Conservation (phyloP, 257 asterid species). For the Solanum clarkiae region DNA sequence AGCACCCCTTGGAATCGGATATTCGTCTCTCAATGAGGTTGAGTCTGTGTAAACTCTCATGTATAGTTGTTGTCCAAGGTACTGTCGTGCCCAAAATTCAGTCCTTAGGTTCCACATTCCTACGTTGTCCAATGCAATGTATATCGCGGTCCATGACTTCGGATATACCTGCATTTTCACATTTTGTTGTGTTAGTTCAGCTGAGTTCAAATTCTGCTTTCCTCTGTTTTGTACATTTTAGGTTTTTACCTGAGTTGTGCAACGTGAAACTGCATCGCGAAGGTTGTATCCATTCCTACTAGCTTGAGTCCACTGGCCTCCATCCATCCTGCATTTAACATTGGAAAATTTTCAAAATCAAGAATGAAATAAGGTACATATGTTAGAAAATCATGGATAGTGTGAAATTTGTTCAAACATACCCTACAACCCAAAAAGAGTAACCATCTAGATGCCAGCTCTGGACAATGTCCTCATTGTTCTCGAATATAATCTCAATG, state of each 20-base stretch:
- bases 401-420: not conserved
- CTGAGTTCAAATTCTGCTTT: not conserved
- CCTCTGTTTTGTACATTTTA: not conserved
- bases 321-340: conserved; percentile 64
- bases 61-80: conserved; percentile 60
- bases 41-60: conserved; percentile 48
- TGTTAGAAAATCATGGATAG: not conserved
- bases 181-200: not conserved
- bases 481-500: conserved; percentile 68
- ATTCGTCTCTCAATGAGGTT: conserved; percentile 66
- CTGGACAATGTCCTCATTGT: conserved; percentile 55
- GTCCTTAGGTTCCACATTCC: conserved; percentile 80
- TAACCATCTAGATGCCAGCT: conserved; percentile 86
- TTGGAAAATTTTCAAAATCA: not conserved
- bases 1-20: conserved; percentile 55
- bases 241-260: conserved; percentile 59
- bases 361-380: not conserved
- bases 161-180: conserved; percentile 44
- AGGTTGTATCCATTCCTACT: conserved; percentile 61
- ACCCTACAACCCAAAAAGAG: conserved; percentile 90
- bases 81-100: conserved; percentile 68
- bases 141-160: conserved; percentile 58
- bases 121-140: conserved; percentile 52
- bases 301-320: conserved; percentile 63
- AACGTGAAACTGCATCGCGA: conserved; percentile 74